Percentiles rank a stretch among this genome's conserved stretches.
Conservation (phyloP, 192 early-diverging fungal genomes). For the Backusella parvicylindrica region DNA sequence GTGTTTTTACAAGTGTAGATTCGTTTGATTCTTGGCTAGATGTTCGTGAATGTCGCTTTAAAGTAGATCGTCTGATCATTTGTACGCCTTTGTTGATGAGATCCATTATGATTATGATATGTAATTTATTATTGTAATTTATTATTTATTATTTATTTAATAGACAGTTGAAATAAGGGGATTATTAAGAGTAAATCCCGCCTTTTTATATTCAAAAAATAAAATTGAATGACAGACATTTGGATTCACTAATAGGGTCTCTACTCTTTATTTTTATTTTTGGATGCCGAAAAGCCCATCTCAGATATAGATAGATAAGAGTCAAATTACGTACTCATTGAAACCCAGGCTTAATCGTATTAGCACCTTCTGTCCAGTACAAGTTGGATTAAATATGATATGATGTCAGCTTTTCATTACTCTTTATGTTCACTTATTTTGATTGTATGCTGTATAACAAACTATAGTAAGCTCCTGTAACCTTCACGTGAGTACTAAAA, state of each 20-base stretch:
- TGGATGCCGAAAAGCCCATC: neutral
- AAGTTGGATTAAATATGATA: neutral
- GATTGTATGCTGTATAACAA: neutral
- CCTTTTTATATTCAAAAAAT: neutral
- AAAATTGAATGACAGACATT: neutral
- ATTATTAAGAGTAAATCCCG: neutral
- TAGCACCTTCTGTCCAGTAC: neutral
- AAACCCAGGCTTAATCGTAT: neutral
- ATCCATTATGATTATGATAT: slow-evolving; percentile 15
- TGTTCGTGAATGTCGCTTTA: neutral
- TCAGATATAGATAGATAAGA: slow-evolving; percentile 3
- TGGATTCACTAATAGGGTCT: neutral
- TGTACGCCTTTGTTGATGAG: slow-evolving; percentile 19
- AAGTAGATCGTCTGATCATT: neutral
- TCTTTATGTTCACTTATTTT: neutral
- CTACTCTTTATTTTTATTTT: neutral
- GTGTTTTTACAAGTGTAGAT: slow-evolving; percentile 5
- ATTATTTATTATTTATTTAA: neutral
- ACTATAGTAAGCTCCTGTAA: neutral
- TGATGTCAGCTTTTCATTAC: neutral
- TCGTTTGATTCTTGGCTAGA: neutral
- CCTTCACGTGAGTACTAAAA: neutral
- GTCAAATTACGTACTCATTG: neutral
- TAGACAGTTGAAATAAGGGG: neutral
- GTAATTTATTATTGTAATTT: neutral